Evolutionary conservation across 1,284 basidiomycete species (phyloP), one percentile per base, ranked within the genome.

Genomic region (Kwoniella shivajii): DNA sequence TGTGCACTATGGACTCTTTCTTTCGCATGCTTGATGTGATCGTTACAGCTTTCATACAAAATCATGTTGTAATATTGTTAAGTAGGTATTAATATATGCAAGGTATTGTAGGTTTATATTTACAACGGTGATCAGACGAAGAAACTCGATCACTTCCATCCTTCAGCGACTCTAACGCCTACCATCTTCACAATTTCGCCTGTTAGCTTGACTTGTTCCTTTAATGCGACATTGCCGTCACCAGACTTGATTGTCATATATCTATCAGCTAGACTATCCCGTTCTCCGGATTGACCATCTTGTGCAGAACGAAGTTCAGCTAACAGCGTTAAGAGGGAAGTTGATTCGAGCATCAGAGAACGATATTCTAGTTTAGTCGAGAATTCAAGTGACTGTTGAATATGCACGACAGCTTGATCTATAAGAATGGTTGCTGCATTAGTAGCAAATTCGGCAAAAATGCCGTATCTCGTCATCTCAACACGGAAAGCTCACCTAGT

Each of bases 61-160:
- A 45, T 30, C 18, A 45, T 30, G 22, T 14, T 22, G 30, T 20
- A 26, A 20, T 14, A 16, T 9, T 9, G 10, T 6, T 31, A 29
- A 34, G 14, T 47, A 13, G 14, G 18, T 47, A 47, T 47, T 20
- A 34, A 22, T 30, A 11, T 24, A 47, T 47, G 45, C 45, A 47
- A 47, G 45, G 45, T 47, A 47, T 36, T 34, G 6, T 27, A 22
- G 7, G n/a, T n/a, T n/a, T n/a, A n/a, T n/a, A n/a, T n/a, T n/a
- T n/a, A n/a, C n/a, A n/a, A n/a, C n/a, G n/a, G n/a, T n/a, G n/a
- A n/a, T n/a, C n/a, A n/a, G n/a, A n/a, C n/a, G n/a, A n/a, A n/a
- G n/a, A n/a, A n/a, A n/a, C n/a, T n/a, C n/a, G n/a, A n/a, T 68
- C 60, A 72, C 42, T 50, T 48, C 72, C 72, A 74, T 0, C 66